Percentiles rank a stretch among this genome's conserved stretches.
Conservation (phyloP, 495 filamentous ascomycete genomes). For the Tetracladium marchalianum region DNA sequence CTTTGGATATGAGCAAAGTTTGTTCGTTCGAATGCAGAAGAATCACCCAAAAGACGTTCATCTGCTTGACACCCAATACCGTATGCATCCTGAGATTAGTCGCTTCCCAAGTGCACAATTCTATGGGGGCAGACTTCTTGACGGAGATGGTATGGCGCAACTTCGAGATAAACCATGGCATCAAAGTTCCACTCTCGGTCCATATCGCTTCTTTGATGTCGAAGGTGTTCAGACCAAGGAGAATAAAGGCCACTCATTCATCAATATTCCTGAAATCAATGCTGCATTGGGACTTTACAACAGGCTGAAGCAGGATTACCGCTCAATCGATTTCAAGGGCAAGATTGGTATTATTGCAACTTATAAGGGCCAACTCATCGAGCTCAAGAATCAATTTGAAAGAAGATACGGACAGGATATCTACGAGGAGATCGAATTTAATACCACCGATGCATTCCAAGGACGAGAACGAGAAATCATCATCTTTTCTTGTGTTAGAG, state of each 20-base stretch:
- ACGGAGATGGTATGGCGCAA: constrained; percentile 72
- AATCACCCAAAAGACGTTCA: constrained; percentile 88
- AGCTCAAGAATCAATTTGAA: constrained; percentile 64
- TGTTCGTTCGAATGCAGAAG: constrained; percentile 95
- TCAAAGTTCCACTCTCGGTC: constrained; percentile 64
- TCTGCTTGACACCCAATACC: constrained; percentile 90
- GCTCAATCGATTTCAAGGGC: constrained; percentile 55
- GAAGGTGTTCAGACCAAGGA: constrained; percentile 74
- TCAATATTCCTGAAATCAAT: constrained; percentile 79
- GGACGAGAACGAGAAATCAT: constrained; percentile 95
- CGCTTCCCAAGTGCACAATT: constrained; percentile 81
- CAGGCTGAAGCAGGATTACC: constrained; percentile 64
- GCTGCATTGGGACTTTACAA: constrained; percentile 77
- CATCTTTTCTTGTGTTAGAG: constrained; percentile 96
- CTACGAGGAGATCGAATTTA: constrained; percentile 78
- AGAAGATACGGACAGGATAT: constrained; percentile 64
- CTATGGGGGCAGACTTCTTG: constrained; percentile 77
- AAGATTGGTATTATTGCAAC: constrained; percentile 96
- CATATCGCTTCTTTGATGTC: constrained; percentile 97
- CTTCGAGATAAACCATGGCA: constrained; percentile 79
- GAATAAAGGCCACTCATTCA: constrained; percentile 71
- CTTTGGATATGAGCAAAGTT: constrained; percentile 93
- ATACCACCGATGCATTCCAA: constrained; percentile 97
- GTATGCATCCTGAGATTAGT: constrained; percentile 97
- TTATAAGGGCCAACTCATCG: constrained; percentile 84